Percentiles rank a stretch among this genome's conserved stretches.
phyloP scores from a whole-genome alignment of 192 early-diverging fungal species.

The Backusella westeae region DNA sequence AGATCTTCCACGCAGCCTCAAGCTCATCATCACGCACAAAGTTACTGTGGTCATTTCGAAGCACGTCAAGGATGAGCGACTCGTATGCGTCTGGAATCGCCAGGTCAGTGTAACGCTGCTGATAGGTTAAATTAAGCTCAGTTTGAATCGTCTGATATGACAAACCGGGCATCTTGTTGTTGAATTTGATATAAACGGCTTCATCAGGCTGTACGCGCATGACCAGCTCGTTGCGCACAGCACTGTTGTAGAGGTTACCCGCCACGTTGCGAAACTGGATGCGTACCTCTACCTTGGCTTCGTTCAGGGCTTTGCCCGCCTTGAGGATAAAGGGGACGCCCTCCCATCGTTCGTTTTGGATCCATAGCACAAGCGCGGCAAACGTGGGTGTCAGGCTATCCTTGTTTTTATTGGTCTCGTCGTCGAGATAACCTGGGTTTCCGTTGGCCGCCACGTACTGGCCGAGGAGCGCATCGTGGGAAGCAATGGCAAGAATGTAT shows the following conservation, averaged over 20 bases:
- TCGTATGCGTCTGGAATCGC: conserved; percentile 98
- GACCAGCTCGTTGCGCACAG: conserved; percentile 92
- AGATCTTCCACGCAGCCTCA: conserved; percentile 98
- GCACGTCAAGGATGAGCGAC: conserved; percentile 87
- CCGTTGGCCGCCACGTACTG: conserved; percentile 87
- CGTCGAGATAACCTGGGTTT: conserved; percentile 90
- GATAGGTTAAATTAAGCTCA: conserved; percentile 93
- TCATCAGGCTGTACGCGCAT: conserved; percentile 93
- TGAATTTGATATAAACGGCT: conserved; percentile 95
- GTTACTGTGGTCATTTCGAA: conserved; percentile 92
- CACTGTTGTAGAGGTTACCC: conserved; percentile 71
- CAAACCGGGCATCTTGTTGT: conserved; percentile 92
- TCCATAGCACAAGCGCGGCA: conserved; percentile 82
- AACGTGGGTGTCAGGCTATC: conserved; percentile 89
- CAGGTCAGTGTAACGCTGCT: conserved; percentile 79
- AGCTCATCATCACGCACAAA: conserved; percentile 93
- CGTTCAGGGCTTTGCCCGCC: conserved; percentile 87
- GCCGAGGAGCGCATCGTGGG: conserved; percentile 85
- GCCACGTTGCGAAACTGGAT: conserved; percentile 95
- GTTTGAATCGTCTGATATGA: conserved; percentile 80
- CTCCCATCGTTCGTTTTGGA: conserved; percentile 95
- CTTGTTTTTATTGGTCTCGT: conserved; percentile 71
- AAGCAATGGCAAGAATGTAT: conserved; percentile 66
- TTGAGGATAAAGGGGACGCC: conserved; percentile 87
- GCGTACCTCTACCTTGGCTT: conserved; percentile 91